Conservation (phyloP, 1,284 basidiomycete species). For the Trametes sp. region DNA sequence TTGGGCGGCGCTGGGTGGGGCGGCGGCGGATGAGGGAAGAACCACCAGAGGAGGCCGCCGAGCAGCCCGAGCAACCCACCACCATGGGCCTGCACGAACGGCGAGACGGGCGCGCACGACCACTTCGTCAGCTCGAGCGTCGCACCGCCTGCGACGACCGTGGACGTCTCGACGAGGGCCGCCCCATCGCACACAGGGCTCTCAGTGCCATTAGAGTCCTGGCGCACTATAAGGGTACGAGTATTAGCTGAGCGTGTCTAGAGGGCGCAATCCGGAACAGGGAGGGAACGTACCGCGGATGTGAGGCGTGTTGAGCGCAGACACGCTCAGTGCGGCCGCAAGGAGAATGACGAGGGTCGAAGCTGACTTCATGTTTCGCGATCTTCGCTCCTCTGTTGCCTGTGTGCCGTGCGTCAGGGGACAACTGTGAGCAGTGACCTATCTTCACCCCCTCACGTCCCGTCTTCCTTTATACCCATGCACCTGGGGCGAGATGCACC, state of each 20-base stretch:
- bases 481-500: not conserved
- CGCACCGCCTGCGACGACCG: conserved; percentile 7
- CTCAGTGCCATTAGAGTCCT: conserved; percentile 15
- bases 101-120: conserved; percentile 15
- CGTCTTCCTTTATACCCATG: conserved; percentile 2
- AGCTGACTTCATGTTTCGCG: conserved; percentile 21
- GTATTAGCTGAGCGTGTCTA: not conserved
- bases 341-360: conserved; percentile 21
- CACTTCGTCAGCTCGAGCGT: conserved; percentile 23
- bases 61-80: conserved; percentile 17
- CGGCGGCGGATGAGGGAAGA: conserved; percentile 19
- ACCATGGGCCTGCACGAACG: conserved; percentile 8
- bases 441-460: too few species aligned
- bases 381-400: not conserved
- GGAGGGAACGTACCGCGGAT: conserved; percentile 19
- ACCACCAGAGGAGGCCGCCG: conserved; percentile 22
- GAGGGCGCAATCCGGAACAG: not conserved
- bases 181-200: conserved; percentile 21
- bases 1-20: conserved; percentile 6
- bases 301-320: conserved; percentile 26
- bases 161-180: conserved; percentile 15
- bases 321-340: conserved; percentile 9
- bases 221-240: conserved; percentile 15
- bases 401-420: not conserved
- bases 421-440: not conserved